Evolutionary conservation across 2,329 filamentous ascomycete species (phyloP), one percentile per base, ranked within the genome.

Genomic region (Calycina herbarum): DNA sequence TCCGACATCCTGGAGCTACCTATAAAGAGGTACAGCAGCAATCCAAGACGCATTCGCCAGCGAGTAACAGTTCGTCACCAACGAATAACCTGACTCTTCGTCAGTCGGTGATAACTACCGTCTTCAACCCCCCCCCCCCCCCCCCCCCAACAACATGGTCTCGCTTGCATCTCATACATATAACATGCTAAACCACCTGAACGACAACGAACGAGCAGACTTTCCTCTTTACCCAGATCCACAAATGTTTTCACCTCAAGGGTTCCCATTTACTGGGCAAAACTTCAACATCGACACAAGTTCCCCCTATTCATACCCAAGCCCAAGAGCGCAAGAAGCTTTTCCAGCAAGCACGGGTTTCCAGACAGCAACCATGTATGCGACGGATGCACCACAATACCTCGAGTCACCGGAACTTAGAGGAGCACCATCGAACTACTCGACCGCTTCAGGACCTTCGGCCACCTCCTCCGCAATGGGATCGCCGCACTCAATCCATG

Each of bases 121-220:
- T 73, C 71, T 72, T 0, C 45, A 24, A 11, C 45, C 83, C 96
- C 29, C 24, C 85, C 97, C n/a, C n/a, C n/a, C n/a, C n/a, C n/a
- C n/a, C 45, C 83, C 96, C 29, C 24, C 85, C 97, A 59, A 92
- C 92, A 6, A 85, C 87, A 29, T 81, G 93, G 11, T 92, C 89
- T 1, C 81, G 84, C 7, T 90, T 89, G 40, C 90, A 92, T 0
- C 98, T 96, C 78, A 86, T 97, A 69, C 91, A 89, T 72, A 97
- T 97, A 63, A 95, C 94, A 11, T 99, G 95, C 80, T 99, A 93
- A 81, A 96, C 92, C 71, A 73, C 67, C 73, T 78, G 71, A 63
- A 64, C 66, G 69, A 73, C 15, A 69, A 68, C 65, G 72, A 73
- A 27, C 68, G 68, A 61, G 45, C 64, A 63, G 79, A 82, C 68